Percentiles rank a stretch among this genome's conserved stretches.
Conservation (phyloP, 1,139 yeast species). For the Debaryomycetaceae sp. region DNA sequence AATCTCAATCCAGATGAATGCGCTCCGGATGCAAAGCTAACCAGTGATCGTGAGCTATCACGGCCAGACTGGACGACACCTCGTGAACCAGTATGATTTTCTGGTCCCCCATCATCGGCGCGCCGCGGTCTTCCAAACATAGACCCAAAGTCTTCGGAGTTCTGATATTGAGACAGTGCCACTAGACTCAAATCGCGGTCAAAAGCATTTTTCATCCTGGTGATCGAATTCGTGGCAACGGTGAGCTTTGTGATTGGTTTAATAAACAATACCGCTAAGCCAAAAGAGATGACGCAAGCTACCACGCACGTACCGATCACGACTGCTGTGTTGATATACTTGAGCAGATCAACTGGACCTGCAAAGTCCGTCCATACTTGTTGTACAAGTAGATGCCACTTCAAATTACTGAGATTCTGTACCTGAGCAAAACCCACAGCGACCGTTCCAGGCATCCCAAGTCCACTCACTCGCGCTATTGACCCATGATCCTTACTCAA, state of each 20-base stretch:
- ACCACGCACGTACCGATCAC: slow-evolving; percentile 72
- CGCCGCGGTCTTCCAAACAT: slow-evolving; percentile 1
- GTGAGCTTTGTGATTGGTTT: slow-evolving; percentile 73
- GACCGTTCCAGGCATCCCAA: slow-evolving; percentile 23
- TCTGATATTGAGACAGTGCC: too few species aligned
- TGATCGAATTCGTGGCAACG: slow-evolving; percentile 66
- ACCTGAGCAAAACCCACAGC: slow-evolving; percentile 68
- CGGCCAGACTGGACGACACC: slow-evolving; percentile 5
- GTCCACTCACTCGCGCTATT: too few species aligned
- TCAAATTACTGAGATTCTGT: slow-evolving; percentile 29
- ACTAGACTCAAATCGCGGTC: too few species aligned
- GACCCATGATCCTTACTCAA: slow-evolving; percentile 27
- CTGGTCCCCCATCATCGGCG: background rate
- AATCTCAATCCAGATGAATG: slow-evolving; percentile 30
- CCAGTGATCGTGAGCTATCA: slow-evolving; percentile 17
- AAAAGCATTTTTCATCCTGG: slow-evolving; percentile 15
- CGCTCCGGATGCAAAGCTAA: slow-evolving; percentile 18
- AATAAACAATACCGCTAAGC: slow-evolving; percentile 76
- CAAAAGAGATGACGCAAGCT: slow-evolving; percentile 65
- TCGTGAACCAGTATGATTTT: too few species aligned
- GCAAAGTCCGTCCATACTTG: slow-evolving; percentile 51
- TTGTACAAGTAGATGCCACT: slow-evolving; percentile 70
- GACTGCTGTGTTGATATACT: slow-evolving; percentile 66
- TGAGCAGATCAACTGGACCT: slow-evolving; percentile 50
- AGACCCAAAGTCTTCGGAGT: slow-evolving; percentile 6